Conservation (phyloP, 202 grass and related monocot genomes). For the Bolboschoenoplectus hybrid region DNA sequence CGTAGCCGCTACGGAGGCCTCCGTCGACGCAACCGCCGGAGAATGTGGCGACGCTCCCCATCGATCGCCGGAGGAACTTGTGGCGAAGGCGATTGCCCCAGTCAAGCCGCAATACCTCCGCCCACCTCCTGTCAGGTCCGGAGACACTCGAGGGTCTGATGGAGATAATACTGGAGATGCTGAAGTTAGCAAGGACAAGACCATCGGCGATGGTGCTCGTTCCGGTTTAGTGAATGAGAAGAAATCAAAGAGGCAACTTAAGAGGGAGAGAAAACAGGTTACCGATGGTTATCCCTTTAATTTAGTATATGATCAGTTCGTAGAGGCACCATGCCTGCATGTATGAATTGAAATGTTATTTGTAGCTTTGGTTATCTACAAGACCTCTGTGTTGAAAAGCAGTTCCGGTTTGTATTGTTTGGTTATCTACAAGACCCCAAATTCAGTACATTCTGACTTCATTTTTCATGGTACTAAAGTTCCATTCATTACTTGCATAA, state of each 20-base stretch:
- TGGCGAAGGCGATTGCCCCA: conserved; percentile 69
- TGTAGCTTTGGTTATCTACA: not conserved
- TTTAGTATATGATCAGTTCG: not conserved
- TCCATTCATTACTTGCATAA: not conserved
- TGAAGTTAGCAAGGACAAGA: conserved; percentile 36
- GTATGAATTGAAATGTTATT: not conserved
- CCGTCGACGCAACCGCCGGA: not conserved
- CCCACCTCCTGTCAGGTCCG: conserved; percentile 61
- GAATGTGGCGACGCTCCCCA: not conserved
- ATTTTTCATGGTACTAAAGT: not conserved
- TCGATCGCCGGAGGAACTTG: conserved; percentile 67
- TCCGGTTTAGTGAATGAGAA: conserved; percentile 56
- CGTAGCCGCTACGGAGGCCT: conserved; percentile 33
- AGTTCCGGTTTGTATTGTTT: not conserved
- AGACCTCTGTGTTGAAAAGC: not conserved
- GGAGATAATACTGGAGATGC: conserved; percentile 34
- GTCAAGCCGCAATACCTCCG: conserved; percentile 74
- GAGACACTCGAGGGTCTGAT: conserved; percentile 39
- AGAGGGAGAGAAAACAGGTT: conserved; percentile 80
- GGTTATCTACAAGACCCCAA: not conserved
- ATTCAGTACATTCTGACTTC: not conserved
- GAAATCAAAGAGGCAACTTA: conserved; percentile 85
- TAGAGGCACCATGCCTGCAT: not conserved
- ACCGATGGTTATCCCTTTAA: not conserved
- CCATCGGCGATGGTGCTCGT: not conserved